These are phyloP conservation scores for Gliomastix tumulicola DNA, from an alignment of 2,329 filamentous ascomycete genomes.

Conservation along the genomic window DNA sequence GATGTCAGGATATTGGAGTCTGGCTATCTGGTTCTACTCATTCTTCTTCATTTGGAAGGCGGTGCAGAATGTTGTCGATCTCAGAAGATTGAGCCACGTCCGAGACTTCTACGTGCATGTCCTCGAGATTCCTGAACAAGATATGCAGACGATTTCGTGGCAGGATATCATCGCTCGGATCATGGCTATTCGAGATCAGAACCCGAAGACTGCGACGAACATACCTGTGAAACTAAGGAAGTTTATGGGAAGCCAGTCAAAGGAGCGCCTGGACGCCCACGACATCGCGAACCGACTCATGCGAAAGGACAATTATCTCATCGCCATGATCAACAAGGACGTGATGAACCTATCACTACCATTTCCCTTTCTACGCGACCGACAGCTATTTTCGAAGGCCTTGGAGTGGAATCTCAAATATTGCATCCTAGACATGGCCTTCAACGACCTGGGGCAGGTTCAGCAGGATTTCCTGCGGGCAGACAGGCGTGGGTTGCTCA, in stretches of 20 bases:
- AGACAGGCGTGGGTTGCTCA: conserved; percentile 70
- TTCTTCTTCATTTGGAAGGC: conserved; percentile 81
- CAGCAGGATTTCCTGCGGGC: conserved; percentile 80
- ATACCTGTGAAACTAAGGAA: conserved; percentile 42
- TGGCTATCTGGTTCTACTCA: conserved; percentile 76
- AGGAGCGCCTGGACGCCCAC: conserved; percentile 90
- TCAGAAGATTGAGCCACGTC: conserved; percentile 67
- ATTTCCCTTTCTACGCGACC: conserved; percentile 71
- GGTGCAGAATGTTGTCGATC: conserved; percentile 66
- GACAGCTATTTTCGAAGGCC: conserved; percentile 81
- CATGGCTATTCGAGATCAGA: conserved; percentile 77
- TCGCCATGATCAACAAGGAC: conserved; percentile 96
- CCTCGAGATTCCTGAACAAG: conserved; percentile 71
- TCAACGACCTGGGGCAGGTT: conserved; percentile 83
- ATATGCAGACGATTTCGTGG: conserved; percentile 94
- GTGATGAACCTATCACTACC: conserved; percentile 81
- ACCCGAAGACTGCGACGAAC: conserved; percentile 67
- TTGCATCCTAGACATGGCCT: conserved; percentile 88
- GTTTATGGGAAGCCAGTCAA: conserved; percentile 76
- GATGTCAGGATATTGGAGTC: conserved; percentile 71
- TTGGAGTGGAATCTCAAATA: conserved; percentile 89
- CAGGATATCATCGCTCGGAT: conserved; percentile 81
- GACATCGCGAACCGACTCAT: conserved; percentile 96
- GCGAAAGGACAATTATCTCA: conserved; percentile 94
- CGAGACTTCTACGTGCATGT: conserved; percentile 82